These are phyloP conservation scores for Kingdonia uniflora DNA, from an alignment of 164 flowering plant genomes.

Conservation along the genomic window DNA sequence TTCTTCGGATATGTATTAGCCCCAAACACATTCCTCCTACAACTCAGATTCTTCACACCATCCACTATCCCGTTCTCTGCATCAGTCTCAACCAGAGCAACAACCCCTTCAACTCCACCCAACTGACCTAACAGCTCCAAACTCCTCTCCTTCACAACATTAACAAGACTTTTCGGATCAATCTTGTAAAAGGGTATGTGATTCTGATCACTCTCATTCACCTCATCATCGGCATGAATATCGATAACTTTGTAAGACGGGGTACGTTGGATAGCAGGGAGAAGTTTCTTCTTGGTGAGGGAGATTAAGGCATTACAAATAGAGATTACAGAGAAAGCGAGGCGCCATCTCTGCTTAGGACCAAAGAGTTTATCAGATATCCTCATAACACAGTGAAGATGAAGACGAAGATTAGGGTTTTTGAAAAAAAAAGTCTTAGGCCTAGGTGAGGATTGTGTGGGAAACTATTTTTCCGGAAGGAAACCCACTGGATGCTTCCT, in stretches of 20 bases:
- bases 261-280: not conserved
- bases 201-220: not conserved
- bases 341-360: slow-evolving; percentile 8
- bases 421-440: no score
- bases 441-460: no score
- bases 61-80: slow-evolving; percentile 14
- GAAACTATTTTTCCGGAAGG: no score
- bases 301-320: slow-evolving; percentile 2
- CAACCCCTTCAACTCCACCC: slow-evolving; percentile 18
- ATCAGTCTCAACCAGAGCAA: slow-evolving; percentile 10
- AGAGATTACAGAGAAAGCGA: slow-evolving; percentile 5
- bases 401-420: no score
- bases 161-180: slow-evolving; percentile 4
- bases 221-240: not conserved
- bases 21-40: slow-evolving; percentile 18
- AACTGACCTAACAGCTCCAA: slow-evolving; percentile 5
- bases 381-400: no score
- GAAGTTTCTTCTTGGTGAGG: slow-evolving; percentile 5
- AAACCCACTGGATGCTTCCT: no score
- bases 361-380: no score
- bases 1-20: slow-evolving; percentile 21
- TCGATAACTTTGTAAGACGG: slow-evolving; percentile 10
- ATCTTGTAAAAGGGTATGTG: not conserved
- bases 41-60: slow-evolving; percentile 7
- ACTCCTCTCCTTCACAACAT: slow-evolving; percentile 20